Base-by-base conservation (phyloP, 805 yeast genomes). In the Vanderwaltozyma verrucispora region DNA sequence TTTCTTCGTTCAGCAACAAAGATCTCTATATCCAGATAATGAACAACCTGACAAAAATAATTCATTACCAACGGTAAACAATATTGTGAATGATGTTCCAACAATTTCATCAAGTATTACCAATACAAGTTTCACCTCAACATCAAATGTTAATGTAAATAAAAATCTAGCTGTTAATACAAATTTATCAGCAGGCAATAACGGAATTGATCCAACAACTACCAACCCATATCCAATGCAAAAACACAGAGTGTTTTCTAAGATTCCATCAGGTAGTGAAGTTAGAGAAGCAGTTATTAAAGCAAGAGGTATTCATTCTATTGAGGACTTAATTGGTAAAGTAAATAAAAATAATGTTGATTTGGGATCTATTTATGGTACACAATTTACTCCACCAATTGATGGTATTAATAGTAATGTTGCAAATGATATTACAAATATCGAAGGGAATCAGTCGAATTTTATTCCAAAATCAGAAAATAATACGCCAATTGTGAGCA, bases 251-350 rank as follows among this genome's bases (percentile, higher is more conserved):
- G 30, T 30, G 18, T 36, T 36, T 20, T 25, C 38, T n/a, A 36
- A 36, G 30, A 30, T 36, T 26, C 38, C 38, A 10, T 59, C 72
- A 3, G 75, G 74, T 48, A 62, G 67, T 5, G 72, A 69, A 41
- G 45, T 70, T 16, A 58, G 74, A 37, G 67, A 66, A 25, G 72
- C 72, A 0, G 79, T 82, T 20, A 77, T 81, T 37, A 74, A 75
- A 40, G 86, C 87, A 3, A 80, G 80, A 49, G 89, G 89, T 45
- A 75, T 80, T 37, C 77, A 77, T 42, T 72, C 80, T 19, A 80
- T 80, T 9, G 68, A 70, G 16, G 84, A 80, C 39, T 66, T 81
- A 47, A 80, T 81, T 46, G 72, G 69, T 33, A 79, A 74, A 46
- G 81, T 81, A 37, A 74, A 72, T 48, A 67, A 67, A 37, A 73